Base-by-base conservation (phyloP, 1,284 basidiomycete genomes). In the Kalmanozyma brasiliensis region DNA sequence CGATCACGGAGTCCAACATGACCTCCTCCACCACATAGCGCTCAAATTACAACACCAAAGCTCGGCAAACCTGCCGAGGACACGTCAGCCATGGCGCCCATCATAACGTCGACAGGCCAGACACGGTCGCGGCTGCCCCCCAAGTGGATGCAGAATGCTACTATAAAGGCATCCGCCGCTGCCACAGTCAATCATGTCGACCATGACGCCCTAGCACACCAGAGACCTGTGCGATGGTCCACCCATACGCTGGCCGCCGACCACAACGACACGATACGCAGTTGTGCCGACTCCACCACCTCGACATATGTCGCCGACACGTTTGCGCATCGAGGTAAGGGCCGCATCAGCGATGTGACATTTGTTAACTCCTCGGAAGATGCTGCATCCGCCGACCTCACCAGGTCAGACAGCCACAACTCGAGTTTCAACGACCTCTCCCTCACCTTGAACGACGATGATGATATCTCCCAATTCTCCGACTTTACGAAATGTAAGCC, bases 301-400 rank as follows among this genome's bases (percentile, higher is more conserved):
- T 62, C 49, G n/a, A 63, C 62, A 10, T 65, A 47, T 33, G 62
- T 65, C 26, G n/a, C n/a, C n/a, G 66, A 69, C 29, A 63, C 60
- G 14, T 69, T 69, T 44, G 60, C 66, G 3, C 60, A 59, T 30
- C 60, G 66, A 19, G 60, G 66, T 29, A 63, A 57, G 55, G 63
- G 52, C 35, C 51, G 66, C 17, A 29, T 69, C 52, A 69, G 66
- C 52, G 66, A 63, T 30, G 48, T 69, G 40, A 63, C 66, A 17
- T 60, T 32, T 26, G 49, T 69, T 2, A 60, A 69, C 20, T 47
- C 47, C 10, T 22, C 49, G 4, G 60, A 69, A 9, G 52, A 59
- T 16, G 37, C 40, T 16, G 35, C 40, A 14, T 19, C 42, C 1
- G 35, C 41, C 2, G 43, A 32, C n/a, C 40, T 66, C 20, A 35